A percentile compares a stretch with the other conserved stretches of the same genome.
These are phyloP conservation scores for Penicillium argentinense DNA, from an alignment of 495 filamentous ascomycete species.

Conservation along the genomic window DNA sequence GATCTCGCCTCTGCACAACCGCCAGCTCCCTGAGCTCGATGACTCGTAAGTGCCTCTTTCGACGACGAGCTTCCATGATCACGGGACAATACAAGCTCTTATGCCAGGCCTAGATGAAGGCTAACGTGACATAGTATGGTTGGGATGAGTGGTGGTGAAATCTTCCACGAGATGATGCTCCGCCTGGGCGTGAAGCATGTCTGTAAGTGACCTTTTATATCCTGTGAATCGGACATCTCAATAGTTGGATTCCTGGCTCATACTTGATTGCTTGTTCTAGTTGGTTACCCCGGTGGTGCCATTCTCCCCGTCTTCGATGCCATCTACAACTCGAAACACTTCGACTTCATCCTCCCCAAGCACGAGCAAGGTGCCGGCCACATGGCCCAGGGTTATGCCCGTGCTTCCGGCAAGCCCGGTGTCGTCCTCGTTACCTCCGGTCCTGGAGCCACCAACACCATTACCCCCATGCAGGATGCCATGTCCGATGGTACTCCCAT, in stretches of 20 bases:
- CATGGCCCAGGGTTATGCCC: constrained; percentile 66
- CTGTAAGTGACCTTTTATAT: constrained; percentile 61
- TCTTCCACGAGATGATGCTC: constrained; percentile 99
- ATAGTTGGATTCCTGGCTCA: too few relatives aligned
- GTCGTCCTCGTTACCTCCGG: constrained; percentile 67
- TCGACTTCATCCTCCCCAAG: constrained; percentile 62
- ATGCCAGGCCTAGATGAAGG: too few relatives aligned
- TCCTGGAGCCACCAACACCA: constrained; percentile 61
- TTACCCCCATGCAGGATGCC: constrained; percentile 64
- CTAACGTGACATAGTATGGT: constrained; percentile 66
- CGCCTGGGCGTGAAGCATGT: constrained; percentile 88
- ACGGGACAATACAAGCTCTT: too few relatives aligned
- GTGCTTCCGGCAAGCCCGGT: constrained; percentile 61
- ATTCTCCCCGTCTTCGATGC: constrained; percentile 59
- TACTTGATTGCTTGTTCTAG: constrained; percentile 14
- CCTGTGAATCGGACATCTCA: too few relatives aligned
- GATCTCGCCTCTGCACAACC: constrained; percentile 69
- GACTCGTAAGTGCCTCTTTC: constrained; percentile 52
- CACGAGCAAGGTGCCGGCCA: constrained; percentile 67
- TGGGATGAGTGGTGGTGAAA: constrained; percentile 91
- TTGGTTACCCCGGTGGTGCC: constrained; percentile 44
- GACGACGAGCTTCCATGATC: not conserved
- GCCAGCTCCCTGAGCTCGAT: constrained; percentile 66
- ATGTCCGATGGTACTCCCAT: constrained; percentile 62
- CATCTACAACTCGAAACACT: constrained; percentile 62